Base-by-base conservation (phyloP, 2,329 filamentous ascomycete genomes). In the Beauveria rudraprayagi region DNA sequence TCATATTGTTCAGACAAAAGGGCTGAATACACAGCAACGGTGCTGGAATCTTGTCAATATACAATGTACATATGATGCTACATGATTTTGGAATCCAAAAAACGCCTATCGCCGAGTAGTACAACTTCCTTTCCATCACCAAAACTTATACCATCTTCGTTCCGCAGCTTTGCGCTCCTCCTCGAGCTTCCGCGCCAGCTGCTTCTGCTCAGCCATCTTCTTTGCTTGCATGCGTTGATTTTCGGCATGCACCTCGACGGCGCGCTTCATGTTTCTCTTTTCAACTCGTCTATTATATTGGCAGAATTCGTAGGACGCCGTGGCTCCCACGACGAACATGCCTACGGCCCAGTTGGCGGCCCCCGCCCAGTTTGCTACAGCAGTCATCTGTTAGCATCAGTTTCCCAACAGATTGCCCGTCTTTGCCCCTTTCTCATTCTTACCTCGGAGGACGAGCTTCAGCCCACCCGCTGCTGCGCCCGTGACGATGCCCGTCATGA, bases 261-360 rank as follows among this genome's bases (percentile, higher is more conserved):
- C 90, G 65, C 91, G 81, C 72, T 89, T 89, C 86, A 99, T 93
- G 64, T 91, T 89, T 64, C 87, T 84, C 67, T 87, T 84, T 75
- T 97, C 93, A 63, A 88, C 81, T 53, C 83, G 80, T 62, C 92
- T 82, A 64, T 83, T 82, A 66, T 86, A 87, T 69, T 92, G 86
- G 76, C 93, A 97, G 69, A 89, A 91, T 75, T 97, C 91, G 75
- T 92, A 94, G 56, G 88, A 87, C 34, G 82, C 80, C 52, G 89
- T 78, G n/a, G 89, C 87, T 7, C 83, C 83, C 22, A 88, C 71
- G 26, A 87, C 79, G 72, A 94, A 96, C 41, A 85, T 80, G 7
- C 86, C 90, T 6, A 94, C 91, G 0, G 91, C 92, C 89, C 90
- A 96, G 69, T 95, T 95, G 41, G 88, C 87, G 1, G 90, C 85